These are phyloP conservation scores for Eucommia ulmoides DNA, from an alignment of 257 asterid species.

Conservation along the genomic window DNA sequence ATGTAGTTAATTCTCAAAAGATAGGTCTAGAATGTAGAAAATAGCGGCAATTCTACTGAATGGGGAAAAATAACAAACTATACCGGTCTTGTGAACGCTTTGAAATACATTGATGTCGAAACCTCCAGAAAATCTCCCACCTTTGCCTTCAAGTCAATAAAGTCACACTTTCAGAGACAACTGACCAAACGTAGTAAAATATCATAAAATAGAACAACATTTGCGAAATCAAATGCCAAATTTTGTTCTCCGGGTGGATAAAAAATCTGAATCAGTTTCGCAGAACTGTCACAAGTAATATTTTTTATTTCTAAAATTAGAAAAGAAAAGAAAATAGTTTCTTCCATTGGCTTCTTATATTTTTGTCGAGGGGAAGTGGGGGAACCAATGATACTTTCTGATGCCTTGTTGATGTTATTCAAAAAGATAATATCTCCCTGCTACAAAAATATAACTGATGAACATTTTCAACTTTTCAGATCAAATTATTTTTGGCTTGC, in stretches of 20 bases:
- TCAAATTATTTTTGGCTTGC: too few species aligned
- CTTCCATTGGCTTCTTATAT: neutral
- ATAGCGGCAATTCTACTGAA: neutral
- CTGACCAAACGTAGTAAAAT: conserved; percentile 1
- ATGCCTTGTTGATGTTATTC: too few species aligned
- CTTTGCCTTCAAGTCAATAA: conserved; percentile 36
- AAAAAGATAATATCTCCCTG: too few species aligned
- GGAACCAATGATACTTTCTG: too few species aligned
- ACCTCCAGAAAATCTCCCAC: conserved; percentile 89
- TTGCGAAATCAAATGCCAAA: too few species aligned
- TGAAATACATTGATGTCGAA: conserved; percentile 86
- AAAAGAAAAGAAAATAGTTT: neutral
- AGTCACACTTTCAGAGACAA: conserved; percentile 17
- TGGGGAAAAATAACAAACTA: neutral
- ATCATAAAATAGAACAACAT: neutral
- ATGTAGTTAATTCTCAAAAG: conserved; percentile 6
- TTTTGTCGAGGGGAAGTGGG: too few species aligned
- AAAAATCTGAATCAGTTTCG: too few species aligned
- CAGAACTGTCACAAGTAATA: too few species aligned
- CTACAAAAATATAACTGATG: too few species aligned
- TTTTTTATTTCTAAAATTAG: neutral
- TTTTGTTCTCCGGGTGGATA: too few species aligned
- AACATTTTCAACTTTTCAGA: too few species aligned
- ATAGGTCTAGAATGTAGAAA: conserved; percentile 7
- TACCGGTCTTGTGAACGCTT: conserved; percentile 29